These are phyloP conservation scores for Alternaria ethzedia DNA, from an alignment of 2,329 filamentous ascomycete genomes.

Conservation along the genomic window DNA sequence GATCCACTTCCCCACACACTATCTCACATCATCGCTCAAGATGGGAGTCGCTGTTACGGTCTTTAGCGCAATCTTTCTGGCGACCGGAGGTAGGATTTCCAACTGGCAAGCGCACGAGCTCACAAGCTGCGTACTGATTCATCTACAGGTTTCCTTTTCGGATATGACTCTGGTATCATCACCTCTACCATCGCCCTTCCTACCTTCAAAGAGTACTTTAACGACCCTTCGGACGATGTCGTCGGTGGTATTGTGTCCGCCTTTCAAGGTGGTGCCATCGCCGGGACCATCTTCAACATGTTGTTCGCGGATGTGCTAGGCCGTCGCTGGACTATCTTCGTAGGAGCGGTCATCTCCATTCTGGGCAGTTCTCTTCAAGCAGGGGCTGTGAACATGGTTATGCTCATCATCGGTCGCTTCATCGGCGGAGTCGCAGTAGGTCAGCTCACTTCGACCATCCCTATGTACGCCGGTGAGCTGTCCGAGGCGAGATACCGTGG, in stretches of 20 bases:
- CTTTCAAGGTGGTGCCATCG: constrained; percentile 45
- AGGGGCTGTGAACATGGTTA: constrained; percentile 51
- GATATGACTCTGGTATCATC: constrained; percentile 45
- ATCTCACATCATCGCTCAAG: constrained; percentile 4
- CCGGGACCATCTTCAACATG: constrained; percentile 36
- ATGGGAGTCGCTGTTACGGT: constrained; percentile 27
- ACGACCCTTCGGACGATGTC: constrained; percentile 27
- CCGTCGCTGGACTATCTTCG: constrained; percentile 36
- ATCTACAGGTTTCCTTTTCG: constrained; percentile 28
- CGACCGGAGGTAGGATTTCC: constrained; percentile 16
- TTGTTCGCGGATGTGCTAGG: constrained; percentile 3
- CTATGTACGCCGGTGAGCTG: constrained; percentile 37
- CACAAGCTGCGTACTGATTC: not conserved
- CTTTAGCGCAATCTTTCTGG: constrained; percentile 25
- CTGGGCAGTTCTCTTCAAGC: constrained; percentile 59
- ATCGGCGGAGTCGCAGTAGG: constrained; percentile 60
- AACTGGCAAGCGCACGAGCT: not conserved
- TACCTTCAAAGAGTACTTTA: constrained; percentile 39
- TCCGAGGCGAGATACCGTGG: constrained; percentile 46
- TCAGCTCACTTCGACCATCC: constrained; percentile 17
- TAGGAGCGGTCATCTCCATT: constrained; percentile 55
- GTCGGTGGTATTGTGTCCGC: constrained; percentile 47
- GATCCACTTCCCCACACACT: not conserved
- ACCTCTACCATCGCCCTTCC: constrained; percentile 39
- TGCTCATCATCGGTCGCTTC: constrained; percentile 59